Evolutionary conservation across 2,329 filamentous ascomycete species (phyloP), one percentile per base, ranked within the genome.

Genomic region (Ceratocystis variospora): DNA sequence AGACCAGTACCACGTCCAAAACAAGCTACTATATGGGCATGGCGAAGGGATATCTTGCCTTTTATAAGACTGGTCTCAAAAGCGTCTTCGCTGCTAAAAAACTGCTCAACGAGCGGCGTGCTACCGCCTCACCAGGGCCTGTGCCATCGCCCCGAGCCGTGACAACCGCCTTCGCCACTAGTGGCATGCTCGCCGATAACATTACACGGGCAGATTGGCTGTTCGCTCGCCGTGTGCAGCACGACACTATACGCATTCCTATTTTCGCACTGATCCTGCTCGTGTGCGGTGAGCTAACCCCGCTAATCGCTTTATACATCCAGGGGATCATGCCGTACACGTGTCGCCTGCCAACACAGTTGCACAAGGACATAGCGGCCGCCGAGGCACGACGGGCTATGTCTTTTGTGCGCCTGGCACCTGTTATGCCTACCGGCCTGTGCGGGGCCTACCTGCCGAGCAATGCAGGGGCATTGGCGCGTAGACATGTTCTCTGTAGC

Each of bases 31-130:
- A 83, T 69, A 82, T 83, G 72, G 73, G 76, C 55, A 77, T 86
- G 33, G 93, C 90, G 69, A 87, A 88, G 73, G 84, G 88, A 63
- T 96, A 96, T 75, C 75, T 88, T 8, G 76, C 76, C 45, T 97
- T 97, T 81, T 97, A 96, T 84, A 96, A 94, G 76, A 81, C 84
- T 0, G 93, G 92, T 19, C 76, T 96, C 41, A 85, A 86, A 72
- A 85, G 87, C 71, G 85, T 96, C 63, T 85, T 84, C 73, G 76
- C 79, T 68, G 96, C 96, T 70, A 80, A 82, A 61, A 73, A 77
- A 25, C 79, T 81, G 10, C 73, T 86, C 15, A 75, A 76, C 63
- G 75, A 77, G 71, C 79, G 73, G 73, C 73, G 77, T 66, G 71
- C 72, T 63, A 50, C 10, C 8, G 64, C 55, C n/a, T 28, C 28